Conservation (phyloP, 768 basidiomycete species). For the Scleroderma bovista region DNA sequence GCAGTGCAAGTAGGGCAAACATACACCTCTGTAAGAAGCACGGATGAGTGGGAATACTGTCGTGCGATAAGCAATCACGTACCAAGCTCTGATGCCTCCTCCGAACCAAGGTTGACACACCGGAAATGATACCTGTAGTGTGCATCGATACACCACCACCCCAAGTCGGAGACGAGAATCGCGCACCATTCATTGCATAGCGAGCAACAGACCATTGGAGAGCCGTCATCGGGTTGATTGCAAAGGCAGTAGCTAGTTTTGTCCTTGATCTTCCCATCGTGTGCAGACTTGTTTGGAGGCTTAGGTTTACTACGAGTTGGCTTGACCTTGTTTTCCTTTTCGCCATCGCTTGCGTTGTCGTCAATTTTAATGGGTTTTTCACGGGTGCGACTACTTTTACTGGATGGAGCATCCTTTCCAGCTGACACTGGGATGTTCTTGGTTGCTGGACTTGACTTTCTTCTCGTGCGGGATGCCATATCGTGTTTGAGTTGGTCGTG, state of each 20-base stretch:
- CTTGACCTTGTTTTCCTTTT: slow-evolving; percentile 27
- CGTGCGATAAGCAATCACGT: slow-evolving; percentile 30
- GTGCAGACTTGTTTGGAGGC: slow-evolving; percentile 11
- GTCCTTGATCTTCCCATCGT: slow-evolving; percentile 16
- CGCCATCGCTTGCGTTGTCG: slow-evolving; percentile 21
- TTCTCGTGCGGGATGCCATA: slow-evolving; percentile 46
- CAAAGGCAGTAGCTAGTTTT: slow-evolving; percentile 53
- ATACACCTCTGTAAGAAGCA: slow-evolving; percentile 46
- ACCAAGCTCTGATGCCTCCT: slow-evolving; percentile 76
- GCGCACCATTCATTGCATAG: slow-evolving; percentile 69
- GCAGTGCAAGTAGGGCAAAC: slow-evolving; percentile 51
- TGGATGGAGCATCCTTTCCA: slow-evolving; percentile 1
- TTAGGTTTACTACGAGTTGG: slow-evolving; percentile 20
- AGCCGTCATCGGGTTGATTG: slow-evolving; percentile 64
- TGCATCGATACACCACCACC: not conserved
- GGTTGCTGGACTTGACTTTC: slow-evolving; percentile 29
- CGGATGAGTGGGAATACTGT: slow-evolving; percentile 9
- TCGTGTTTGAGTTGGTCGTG: slow-evolving; percentile 6
- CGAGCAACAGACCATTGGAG: slow-evolving; percentile 75
- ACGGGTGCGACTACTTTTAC: slow-evolving; percentile 9
- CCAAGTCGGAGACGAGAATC: not conserved
- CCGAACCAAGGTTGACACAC: slow-evolving; percentile 61
- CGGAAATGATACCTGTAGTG: slow-evolving; percentile 70
- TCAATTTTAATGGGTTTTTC: slow-evolving; percentile 14
- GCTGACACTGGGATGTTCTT: slow-evolving; percentile 4